Evolutionary conservation across 2,329 filamentous ascomycete species (phyloP).

Genomic region (Mollisiaceae sp.): DNA sequence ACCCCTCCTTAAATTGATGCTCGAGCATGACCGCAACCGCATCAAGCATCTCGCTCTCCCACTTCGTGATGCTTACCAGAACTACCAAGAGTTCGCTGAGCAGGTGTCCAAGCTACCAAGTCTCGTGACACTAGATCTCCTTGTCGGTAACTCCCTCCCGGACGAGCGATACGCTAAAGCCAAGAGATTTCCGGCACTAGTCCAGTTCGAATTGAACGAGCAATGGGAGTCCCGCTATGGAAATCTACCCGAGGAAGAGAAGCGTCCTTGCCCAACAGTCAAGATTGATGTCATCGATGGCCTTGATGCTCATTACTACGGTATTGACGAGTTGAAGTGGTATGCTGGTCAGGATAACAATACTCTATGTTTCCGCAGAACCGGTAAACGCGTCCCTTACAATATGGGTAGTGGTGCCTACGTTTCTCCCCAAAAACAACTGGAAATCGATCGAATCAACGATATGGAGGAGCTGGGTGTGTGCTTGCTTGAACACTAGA

Average conservation of each 20-base stretch:
- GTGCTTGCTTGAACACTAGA: no score
- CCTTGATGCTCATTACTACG: neutral
- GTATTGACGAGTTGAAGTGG: neutral
- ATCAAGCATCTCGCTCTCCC: slow-evolving; percentile 1
- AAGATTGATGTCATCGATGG: neutral
- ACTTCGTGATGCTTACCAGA: neutral
- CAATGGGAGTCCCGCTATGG: neutral
- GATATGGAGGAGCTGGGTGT: no score
- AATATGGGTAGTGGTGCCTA: neutral
- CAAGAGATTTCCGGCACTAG: neutral
- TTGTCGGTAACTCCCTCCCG: neutral
- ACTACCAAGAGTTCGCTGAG: neutral
- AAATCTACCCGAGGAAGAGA: neutral
- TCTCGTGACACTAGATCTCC: neutral
- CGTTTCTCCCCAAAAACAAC: neutral
- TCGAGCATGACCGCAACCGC: neutral
- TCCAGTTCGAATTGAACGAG: neutral
- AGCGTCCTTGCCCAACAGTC: neutral
- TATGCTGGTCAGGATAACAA: neutral
- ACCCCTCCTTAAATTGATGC: slow-evolving; percentile 1
- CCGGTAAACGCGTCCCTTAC: neutral
- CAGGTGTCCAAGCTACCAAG: neutral
- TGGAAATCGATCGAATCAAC: no score
- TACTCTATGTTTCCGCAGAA: neutral
- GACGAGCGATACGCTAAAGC: neutral